These are phyloP conservation scores for Candida awuae DNA, from an alignment of 805 yeast species.

Conservation along the genomic window DNA sequence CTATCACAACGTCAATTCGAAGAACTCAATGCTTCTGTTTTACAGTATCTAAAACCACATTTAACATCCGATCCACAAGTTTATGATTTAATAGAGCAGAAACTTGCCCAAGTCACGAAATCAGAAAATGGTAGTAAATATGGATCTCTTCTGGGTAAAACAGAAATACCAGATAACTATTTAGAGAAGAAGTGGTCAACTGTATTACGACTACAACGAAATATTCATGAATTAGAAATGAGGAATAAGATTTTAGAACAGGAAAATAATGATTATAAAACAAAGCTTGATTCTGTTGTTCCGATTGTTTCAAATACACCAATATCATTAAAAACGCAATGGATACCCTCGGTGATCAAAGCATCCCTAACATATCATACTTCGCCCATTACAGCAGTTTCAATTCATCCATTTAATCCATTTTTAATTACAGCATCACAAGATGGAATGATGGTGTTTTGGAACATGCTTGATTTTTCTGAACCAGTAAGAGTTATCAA, in stretches of 20 bases:
- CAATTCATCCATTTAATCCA: conserved; percentile 72
- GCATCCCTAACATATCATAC: conserved; percentile 46
- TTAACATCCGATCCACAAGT: conserved; percentile 6
- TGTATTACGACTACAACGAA: conserved; percentile 69
- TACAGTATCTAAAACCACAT: conserved; percentile 26
- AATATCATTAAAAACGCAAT: conserved; percentile 33
- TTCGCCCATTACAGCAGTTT: conserved; percentile 51
- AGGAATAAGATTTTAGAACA: conserved; percentile 43
- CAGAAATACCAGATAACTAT: conserved; percentile 22
- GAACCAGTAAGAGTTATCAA: conserved; percentile 55
- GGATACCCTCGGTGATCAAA: conserved; percentile 53
- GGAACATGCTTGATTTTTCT: conserved; percentile 57
- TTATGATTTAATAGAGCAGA: neutral
- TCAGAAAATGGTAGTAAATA: conserved; percentile 5
- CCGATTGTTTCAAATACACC: conserved; percentile 8
- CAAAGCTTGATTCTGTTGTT: conserved; percentile 5
- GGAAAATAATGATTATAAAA: conserved; percentile 20
- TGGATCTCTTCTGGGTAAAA: conserved; percentile 2
- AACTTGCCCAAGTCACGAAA: neutral
- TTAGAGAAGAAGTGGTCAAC: conserved; percentile 83
- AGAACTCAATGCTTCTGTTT: conserved; percentile 31
- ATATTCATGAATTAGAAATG: conserved; percentile 61
- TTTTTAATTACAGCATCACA: conserved; percentile 56
- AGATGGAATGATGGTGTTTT: conserved; percentile 64
- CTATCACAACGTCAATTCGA: conserved; percentile 28